Evolutionary conservation across 1,139 yeast genomes (phyloP).

Genomic region (Wickerhamiella infanticola): DNA sequence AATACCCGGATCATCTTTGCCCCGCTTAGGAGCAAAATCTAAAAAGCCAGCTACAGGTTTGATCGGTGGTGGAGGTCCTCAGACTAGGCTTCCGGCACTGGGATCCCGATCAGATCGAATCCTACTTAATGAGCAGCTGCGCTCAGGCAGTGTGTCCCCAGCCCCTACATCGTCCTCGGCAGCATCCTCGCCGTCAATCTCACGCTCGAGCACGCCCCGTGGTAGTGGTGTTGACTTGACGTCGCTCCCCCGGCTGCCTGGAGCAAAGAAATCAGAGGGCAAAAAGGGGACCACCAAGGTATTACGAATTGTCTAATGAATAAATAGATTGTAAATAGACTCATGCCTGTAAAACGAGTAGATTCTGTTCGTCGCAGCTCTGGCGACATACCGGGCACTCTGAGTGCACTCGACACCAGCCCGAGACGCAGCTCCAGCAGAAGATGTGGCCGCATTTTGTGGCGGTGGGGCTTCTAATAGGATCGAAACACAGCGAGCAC

Average conservation of each 20-base stretch:
- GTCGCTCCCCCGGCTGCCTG: neutral
- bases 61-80: conserved; percentile 5
- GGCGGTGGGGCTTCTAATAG: conserved; percentile 69
- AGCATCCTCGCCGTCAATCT: neutral
- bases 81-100: conserved; percentile 5
- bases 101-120: neutral
- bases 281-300: conserved; percentile 5
- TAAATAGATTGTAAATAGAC: neutral
- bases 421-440: conserved; percentile 84
- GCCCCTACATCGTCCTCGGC: neutral
- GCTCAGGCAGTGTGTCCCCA: neutral
- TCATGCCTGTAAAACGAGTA: conserved; percentile 40
- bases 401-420: conserved; percentile 74
- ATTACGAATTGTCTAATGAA: conserved; percentile 7
- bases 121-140: neutral
- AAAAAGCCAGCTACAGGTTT: neutral
- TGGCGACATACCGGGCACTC: conserved; percentile 91
- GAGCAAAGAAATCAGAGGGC: neutral
- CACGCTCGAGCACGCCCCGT: neutral
- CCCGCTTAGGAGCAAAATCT: neutral
- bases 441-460: conserved; percentile 86
- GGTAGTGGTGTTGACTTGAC: neutral
- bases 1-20: neutral
- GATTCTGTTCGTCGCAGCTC: conserved; percentile 53
- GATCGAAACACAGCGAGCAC: conserved; percentile 71